phyloP scores from a whole-genome alignment of 2,329 filamentous ascomycete genomes.

The Fusarium papillatum region DNA sequence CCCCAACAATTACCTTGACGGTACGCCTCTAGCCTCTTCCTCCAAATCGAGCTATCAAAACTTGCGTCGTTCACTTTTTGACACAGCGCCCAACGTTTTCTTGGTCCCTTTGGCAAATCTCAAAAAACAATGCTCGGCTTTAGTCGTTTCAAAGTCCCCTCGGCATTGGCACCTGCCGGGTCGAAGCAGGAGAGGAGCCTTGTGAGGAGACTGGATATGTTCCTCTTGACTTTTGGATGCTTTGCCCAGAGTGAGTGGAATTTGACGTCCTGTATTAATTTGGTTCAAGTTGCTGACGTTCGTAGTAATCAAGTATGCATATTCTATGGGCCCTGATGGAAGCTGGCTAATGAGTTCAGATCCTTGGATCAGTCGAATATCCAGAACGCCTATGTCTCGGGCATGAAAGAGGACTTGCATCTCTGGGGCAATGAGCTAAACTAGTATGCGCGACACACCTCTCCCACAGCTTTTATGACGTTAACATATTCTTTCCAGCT shows the following conservation, averaged over 20 bases:
- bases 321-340: neutral
- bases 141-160: neutral
- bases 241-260: neutral
- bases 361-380: constrained; percentile 53
- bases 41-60: neutral
- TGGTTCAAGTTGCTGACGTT: neutral
- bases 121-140: neutral
- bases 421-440: constrained; percentile 44
- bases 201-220: neutral
- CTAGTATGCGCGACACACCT: neutral
- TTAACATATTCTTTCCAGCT: constrained; percentile 18
- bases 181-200: neutral
- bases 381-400: constrained; percentile 54
- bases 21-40: neutral
- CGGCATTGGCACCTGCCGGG: neutral
- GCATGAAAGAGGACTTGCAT: constrained; percentile 52
- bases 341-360: neutral
- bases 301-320: constrained; percentile 10
- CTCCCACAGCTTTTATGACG: neutral
- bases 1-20: neutral
- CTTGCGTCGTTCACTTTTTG: neutral
- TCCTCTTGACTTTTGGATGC: neutral
- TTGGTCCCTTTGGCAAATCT: neutral
- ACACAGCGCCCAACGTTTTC: neutral
- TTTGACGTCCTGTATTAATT: neutral